Percentiles rank a stretch among this genome's conserved stretches.
Conservation (phyloP, 2,329 filamentous ascomycete genomes). For the Diplodia seriata region DNA sequence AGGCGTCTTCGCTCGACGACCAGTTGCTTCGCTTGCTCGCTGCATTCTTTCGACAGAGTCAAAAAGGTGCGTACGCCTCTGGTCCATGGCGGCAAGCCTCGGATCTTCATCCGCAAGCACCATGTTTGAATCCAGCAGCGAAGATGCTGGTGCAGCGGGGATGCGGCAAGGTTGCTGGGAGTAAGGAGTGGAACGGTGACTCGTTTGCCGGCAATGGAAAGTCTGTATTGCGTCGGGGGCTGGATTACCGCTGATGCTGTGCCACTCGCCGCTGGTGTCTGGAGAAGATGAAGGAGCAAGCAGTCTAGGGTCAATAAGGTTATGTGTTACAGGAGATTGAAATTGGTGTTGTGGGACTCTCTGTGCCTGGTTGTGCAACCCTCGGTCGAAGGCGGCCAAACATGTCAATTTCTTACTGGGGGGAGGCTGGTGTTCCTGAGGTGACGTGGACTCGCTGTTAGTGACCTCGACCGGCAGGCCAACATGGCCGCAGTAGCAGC, state of each 20-base stretch:
- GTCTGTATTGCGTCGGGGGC: too few species aligned
- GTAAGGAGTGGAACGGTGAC: neutral
- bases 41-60: neutral
- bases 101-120: neutral
- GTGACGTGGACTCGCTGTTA: neutral
- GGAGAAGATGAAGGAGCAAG: neutral
- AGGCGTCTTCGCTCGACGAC: neutral
- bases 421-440: neutral
- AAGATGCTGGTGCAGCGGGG: too few species aligned
- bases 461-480: neutral
- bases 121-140: neutral
- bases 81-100: neutral
- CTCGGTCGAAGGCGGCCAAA: too few species aligned
- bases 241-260: neutral
- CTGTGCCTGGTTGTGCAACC: too few species aligned
- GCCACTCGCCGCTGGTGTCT: neutral
- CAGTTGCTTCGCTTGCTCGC: neutral
- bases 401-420: too few species aligned
- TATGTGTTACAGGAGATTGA: neutral
- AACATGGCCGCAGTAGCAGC: neutral
- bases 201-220: too few species aligned
- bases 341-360: neutral
- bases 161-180: neutral
- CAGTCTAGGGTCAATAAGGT: constrained; percentile 7
- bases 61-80: neutral